A percentile compares a stretch with the other conserved stretches of the same genome.
Evolutionary conservation across 2,329 filamentous ascomycete genomes (phyloP).

Genomic region (Colletotrichum camelliae): DNA sequence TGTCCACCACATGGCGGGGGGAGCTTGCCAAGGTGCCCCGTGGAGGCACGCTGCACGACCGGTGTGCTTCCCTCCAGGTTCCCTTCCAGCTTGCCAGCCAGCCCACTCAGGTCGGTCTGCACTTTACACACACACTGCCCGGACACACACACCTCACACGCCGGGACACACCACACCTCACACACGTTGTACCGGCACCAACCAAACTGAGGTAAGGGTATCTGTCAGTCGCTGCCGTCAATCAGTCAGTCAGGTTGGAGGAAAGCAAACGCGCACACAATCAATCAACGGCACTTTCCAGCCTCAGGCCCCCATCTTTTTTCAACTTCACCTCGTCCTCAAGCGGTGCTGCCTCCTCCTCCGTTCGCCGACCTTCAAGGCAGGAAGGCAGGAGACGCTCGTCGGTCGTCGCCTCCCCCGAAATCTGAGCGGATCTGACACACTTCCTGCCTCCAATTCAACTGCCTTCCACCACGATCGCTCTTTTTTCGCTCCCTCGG

Average conservation of each 20-base stretch:
- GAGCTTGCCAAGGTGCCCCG: neutral
- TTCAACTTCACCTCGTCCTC: neutral
- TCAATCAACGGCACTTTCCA: neutral
- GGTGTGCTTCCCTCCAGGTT: neutral
- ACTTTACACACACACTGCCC: neutral
- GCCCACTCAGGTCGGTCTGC: neutral
- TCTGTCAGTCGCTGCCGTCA: neutral
- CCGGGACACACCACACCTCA: neutral
- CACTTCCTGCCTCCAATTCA: neutral
- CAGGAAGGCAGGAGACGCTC: neutral
- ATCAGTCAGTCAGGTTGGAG: neutral
- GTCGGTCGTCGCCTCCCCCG: neutral
- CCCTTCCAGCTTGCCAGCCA: neutral
- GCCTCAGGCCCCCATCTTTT: neutral
- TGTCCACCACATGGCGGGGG: constrained; percentile 10
- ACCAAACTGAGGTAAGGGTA: neutral
- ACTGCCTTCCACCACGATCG: neutral
- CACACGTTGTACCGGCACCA: neutral
- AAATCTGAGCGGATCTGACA: neutral
- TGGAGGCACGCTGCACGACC: neutral
- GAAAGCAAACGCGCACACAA: neutral
- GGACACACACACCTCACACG: neutral
- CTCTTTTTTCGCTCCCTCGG: neutral
- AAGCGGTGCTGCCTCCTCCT: neutral
- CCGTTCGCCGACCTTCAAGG: neutral